Evolutionary conservation across 371 early-diverging fungal species (phyloP).

Genomic region (Nematocida sp.): DNA sequence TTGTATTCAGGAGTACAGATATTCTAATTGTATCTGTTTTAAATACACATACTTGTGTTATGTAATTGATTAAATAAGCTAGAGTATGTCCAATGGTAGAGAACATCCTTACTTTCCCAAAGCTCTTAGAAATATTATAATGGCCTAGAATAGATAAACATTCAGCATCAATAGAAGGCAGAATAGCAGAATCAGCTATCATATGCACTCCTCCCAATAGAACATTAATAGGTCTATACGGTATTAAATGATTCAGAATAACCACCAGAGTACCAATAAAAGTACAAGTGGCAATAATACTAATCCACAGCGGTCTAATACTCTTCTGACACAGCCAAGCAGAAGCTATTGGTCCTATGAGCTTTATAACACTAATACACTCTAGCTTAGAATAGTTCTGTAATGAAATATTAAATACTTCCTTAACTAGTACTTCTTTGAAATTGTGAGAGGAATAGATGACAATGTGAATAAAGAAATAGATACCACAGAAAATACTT

Average conservation of each 20-base stretch:
- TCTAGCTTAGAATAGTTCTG: conserved; percentile 30
- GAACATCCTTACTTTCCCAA: conserved; percentile 34
- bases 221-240: not conserved
- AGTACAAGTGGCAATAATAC: not conserved
- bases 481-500: too few species aligned
- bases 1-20: conserved; percentile 19
- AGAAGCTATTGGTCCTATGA: conserved; percentile 6
- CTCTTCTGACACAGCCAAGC: conserved; percentile 10
- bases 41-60: not conserved
- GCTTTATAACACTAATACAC: conserved; percentile 39
- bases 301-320: conserved; percentile 20
- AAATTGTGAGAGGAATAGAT: conserved; percentile 48
- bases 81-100: conserved; percentile 36
- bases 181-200: conserved; percentile 40
- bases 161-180: conserved; percentile 46
- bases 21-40: not conserved
- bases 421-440: conserved; percentile 19
- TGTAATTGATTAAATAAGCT: conserved; percentile 17
- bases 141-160: conserved; percentile 18
- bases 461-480: conserved; percentile 45
- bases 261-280: conserved; percentile 12
- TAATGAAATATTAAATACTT: conserved; percentile 10
- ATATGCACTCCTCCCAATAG: conserved; percentile 18
- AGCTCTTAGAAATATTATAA: not conserved
- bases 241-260: conserved; percentile 3